Evolutionary conservation across 208 protist genomes (phyloP).

Genomic region (Acanthamoeba sp.): DNA sequence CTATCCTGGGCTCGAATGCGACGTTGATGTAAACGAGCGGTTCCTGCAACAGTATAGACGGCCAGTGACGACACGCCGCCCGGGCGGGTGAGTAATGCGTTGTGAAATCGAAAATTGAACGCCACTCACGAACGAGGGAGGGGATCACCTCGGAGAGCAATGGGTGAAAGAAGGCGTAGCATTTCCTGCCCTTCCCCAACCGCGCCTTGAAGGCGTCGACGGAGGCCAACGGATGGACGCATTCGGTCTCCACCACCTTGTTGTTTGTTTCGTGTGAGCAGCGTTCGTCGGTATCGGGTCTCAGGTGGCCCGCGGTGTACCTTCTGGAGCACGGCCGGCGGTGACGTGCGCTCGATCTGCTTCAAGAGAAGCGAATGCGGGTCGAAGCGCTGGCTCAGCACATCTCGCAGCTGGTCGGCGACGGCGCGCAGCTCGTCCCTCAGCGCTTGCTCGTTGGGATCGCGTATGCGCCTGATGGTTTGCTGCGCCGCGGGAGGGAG

Average conservation of each 20-base stretch:
- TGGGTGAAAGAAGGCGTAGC: conserved; percentile 79
- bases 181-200: conserved; percentile 53
- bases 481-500: not conserved
- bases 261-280: too few species aligned
- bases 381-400: not conserved
- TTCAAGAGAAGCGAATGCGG: not conserved
- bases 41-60: not conserved
- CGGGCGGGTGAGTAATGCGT: not conserved
- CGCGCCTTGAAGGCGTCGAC: conserved; percentile 76
- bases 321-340: not conserved
- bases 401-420: not conserved
- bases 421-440: not conserved
- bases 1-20: not conserved
- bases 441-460: not conserved
- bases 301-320: not conserved
- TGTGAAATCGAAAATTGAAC: not conserved
- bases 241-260: conserved; percentile 69
- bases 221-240: conserved; percentile 62
- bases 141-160: conserved; percentile 54
- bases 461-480: not conserved
- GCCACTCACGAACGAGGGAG: conserved; percentile 43
- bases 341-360: not conserved
- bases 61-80: too few species aligned
- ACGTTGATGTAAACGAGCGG: conserved; percentile 45
- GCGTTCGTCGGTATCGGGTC: too few species aligned